Conservation (phyloP, 306 rosid species). For the Prunus persica region Prunus_persica_NCBIv2 NC_034012.1:22060501-22061000, state of each 20-base stretch:
- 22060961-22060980: no score
- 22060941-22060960: no score
- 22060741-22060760: not conserved
- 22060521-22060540: slow-evolving; percentile 81
- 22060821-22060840: no score
- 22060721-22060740: not conserved
- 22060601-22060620: slow-evolving; percentile 97
- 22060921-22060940: no score
- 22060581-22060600: slow-evolving; percentile 76
- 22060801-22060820: not conserved
- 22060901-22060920: no score
- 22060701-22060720: not conserved
- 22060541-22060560: slow-evolving; percentile 62
- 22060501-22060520: slow-evolving; percentile 93
- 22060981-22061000: no score
- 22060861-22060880: not conserved
- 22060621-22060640: slow-evolving; percentile 94
- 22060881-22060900: not conserved
- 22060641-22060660: slow-evolving; percentile 72
- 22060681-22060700: not conserved
- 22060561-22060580: slow-evolving; percentile 79
- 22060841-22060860: not conserved
- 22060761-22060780: not conserved
- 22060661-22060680: slow-evolving; percentile 55
- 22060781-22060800: not conserved